These are phyloP conservation scores for Talaromyces thailandensis DNA, from an alignment of 495 filamentous ascomycete genomes.

Conservation along the genomic window DNA sequence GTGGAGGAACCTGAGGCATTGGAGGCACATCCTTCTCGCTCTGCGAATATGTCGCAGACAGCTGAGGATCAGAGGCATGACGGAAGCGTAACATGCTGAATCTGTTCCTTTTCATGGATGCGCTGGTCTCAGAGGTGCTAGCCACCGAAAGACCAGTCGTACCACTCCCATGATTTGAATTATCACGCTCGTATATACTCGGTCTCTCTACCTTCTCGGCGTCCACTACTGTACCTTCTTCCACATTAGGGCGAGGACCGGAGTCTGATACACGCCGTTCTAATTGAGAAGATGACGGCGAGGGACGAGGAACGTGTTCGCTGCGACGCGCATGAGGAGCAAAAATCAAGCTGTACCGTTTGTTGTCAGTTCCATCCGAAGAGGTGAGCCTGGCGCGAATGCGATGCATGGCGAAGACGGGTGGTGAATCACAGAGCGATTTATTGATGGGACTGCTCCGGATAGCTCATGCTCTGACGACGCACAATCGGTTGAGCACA, in stretches of 20 bases:
- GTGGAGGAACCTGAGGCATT: conserved; percentile 62
- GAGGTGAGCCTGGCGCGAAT: conserved; percentile 34
- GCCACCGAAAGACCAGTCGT: not conserved
- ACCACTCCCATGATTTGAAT: not conserved
- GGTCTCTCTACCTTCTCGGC: conserved; percentile 5
- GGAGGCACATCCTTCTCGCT: conserved; percentile 56
- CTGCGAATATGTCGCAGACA: conserved; percentile 73
- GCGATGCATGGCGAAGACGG: conserved; percentile 35
- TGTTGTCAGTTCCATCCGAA: conserved; percentile 23
- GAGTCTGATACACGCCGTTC: conserved; percentile 31
- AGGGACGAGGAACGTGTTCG: conserved; percentile 34
- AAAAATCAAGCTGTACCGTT: conserved; percentile 29
- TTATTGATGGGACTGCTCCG: not conserved
- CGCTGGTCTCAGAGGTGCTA: not conserved
- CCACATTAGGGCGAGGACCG: conserved; percentile 19
- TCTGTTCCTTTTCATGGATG: conserved; percentile 36
- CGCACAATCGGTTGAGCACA: conserved; percentile 1
- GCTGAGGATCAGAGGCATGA: conserved; percentile 88
- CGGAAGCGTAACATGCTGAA: conserved; percentile 88
- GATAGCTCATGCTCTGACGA: conserved; percentile 3
- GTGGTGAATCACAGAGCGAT: conserved; percentile 1
- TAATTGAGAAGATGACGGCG: conserved; percentile 20
- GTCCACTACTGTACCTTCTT: conserved; percentile 12
- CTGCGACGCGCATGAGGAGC: conserved; percentile 27
- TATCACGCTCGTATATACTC: not conserved